Percentiles rank a stretch among this genome's conserved stretches.
Evolutionary conservation across 805 yeast genomes (phyloP).

Genomic region (Kluyveromyces aestuarii): DNA sequence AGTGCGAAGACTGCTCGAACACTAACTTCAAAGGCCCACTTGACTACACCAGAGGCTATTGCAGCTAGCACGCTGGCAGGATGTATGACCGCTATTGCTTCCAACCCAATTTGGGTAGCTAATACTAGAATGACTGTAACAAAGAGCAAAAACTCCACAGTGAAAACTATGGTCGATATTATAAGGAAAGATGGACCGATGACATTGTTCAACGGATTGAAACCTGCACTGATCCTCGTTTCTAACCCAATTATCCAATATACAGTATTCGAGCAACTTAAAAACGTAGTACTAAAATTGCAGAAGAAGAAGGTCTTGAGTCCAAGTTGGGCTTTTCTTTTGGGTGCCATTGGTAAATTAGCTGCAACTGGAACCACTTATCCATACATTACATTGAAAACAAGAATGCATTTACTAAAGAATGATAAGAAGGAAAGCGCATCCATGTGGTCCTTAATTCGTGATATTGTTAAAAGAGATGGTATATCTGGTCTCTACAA

Average conservation of each 20-base stretch:
- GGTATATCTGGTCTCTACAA: slow-evolving; percentile 73
- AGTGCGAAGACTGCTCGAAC: slow-evolving; percentile 39
- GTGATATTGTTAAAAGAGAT: slow-evolving; percentile 54
- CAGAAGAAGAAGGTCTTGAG: slow-evolving; percentile 42
- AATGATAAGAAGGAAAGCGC: slow-evolving; percentile 4
- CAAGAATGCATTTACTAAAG: slow-evolving; percentile 70
- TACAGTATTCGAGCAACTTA: slow-evolving; percentile 81
- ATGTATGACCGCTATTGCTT: slow-evolving; percentile 65
- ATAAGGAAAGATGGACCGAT: slow-evolving; percentile 59
- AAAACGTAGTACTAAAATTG: slow-evolving; percentile 47
- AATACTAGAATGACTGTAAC: slow-evolving; percentile 78
- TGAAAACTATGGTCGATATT: slow-evolving; percentile 52
- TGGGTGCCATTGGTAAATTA: slow-evolving; percentile 86
- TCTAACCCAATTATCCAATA: slow-evolving; percentile 86
- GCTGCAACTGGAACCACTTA: slow-evolving; percentile 84
- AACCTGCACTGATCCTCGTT: slow-evolving; percentile 82
- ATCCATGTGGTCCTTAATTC: slow-evolving; percentile 40
- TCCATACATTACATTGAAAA: slow-evolving; percentile 83
- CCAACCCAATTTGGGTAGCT: slow-evolving; percentile 94
- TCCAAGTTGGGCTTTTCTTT: slow-evolving; percentile 68
- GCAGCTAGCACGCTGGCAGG: slow-evolving; percentile 82
- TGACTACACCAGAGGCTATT: slow-evolving; percentile 60
- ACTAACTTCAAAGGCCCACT: slow-evolving; percentile 22
- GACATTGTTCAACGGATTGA: slow-evolving; percentile 74
- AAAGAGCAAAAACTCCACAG: slow-evolving; percentile 34